Conservation (phyloP, 805 yeast species). For the Zygosaccharomyces gambellarensis region DNA sequence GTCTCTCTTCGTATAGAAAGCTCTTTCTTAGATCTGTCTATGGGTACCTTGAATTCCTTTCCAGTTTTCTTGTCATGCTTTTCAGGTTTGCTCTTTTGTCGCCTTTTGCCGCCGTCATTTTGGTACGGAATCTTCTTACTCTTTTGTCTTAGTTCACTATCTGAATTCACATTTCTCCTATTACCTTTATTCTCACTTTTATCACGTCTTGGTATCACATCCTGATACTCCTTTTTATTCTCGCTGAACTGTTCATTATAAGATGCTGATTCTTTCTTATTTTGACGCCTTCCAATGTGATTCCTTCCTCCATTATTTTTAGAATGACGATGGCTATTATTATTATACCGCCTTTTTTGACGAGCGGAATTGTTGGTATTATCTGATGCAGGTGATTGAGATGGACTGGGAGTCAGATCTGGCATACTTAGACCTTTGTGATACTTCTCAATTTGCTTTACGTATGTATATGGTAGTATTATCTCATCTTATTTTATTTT, state of each 20-base stretch:
- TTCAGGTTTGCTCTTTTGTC: not conserved
- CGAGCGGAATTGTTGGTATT: not conserved
- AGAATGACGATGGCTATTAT: not conserved
- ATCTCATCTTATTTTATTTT: not conserved
- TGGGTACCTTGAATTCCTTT: not conserved
- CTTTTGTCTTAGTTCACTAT: not conserved
- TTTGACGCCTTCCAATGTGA: not conserved
- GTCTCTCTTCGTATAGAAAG: conserved; percentile 11
- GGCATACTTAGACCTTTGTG: not conserved
- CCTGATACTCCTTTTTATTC: not conserved
- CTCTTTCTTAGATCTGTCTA: not conserved
- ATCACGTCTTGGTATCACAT: not conserved
- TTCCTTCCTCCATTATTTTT: not conserved
- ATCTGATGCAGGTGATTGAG: not conserved
- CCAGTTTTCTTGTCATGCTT: not conserved
- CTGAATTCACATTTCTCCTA: not conserved
- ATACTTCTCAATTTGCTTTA: not conserved
- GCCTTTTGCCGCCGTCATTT: not conserved
- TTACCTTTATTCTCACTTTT: not conserved
- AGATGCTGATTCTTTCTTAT: not conserved
- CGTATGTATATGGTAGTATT: not conserved
- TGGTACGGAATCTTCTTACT: not conserved
- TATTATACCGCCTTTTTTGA: not conserved
- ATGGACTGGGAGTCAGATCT: not conserved
- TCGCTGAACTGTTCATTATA: not conserved